phyloP scores from a whole-genome alignment of 768 basidiomycete species.

The Calocera viscosa region DNA sequence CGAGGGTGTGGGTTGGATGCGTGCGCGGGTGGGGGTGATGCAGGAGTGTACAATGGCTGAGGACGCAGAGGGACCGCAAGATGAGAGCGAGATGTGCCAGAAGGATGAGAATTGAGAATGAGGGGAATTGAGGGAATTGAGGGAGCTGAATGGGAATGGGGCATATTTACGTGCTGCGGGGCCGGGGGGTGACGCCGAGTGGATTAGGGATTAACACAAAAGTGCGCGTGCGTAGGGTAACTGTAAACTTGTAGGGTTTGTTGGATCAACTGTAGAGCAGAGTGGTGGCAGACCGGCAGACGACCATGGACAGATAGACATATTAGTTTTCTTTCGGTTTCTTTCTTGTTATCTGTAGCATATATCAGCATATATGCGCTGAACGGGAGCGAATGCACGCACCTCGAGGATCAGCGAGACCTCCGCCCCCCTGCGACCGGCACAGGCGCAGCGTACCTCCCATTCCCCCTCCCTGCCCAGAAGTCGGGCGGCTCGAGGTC shows the following conservation, averaged over 20 bases:
- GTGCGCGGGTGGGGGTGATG: too few relatives aligned
- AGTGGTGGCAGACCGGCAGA: not conserved
- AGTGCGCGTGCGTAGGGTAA: not conserved
- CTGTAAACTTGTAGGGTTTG: not conserved
- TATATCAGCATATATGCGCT: not conserved
- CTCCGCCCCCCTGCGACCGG: not conserved
- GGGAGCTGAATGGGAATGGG: not conserved
- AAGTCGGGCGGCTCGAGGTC: conserved; percentile 1
- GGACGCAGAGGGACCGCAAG: too few relatives aligned
- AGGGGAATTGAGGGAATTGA: not conserved
- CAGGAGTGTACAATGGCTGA: too few relatives aligned
- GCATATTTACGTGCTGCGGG: conserved; percentile 6
- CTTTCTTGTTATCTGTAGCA: not conserved
- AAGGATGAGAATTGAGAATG: not conserved
- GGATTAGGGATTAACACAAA: conserved; percentile 6
- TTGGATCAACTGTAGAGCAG: not conserved
- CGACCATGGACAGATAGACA: conserved; percentile 1
- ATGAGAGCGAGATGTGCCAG: too few relatives aligned
- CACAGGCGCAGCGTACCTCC: not conserved
- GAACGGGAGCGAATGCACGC: not conserved
- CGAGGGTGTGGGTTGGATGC: too few relatives aligned
- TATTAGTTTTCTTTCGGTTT: not conserved
- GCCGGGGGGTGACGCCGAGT: not conserved
- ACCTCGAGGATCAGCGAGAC: not conserved
- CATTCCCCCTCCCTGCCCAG: not conserved